These are phyloP conservation scores for Caryopteris hybrid DNA, from an alignment of 305 asterid genomes.

Conservation along the genomic window DNA sequence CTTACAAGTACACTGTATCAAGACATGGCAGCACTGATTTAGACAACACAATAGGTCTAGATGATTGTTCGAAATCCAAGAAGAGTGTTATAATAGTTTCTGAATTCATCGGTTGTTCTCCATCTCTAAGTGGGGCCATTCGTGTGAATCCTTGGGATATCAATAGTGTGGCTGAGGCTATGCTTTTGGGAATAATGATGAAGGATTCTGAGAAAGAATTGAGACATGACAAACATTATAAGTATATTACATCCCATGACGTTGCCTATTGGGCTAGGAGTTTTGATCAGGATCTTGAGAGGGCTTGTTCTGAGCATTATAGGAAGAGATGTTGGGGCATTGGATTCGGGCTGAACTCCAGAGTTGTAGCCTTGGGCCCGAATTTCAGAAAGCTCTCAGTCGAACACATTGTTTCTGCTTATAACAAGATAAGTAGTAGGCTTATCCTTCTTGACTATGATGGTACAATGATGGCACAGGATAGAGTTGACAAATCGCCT, in stretches of 20 bases:
- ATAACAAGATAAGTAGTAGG: slow-evolving; percentile 41
- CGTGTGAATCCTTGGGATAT: no score
- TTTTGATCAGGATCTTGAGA: slow-evolving; percentile 60
- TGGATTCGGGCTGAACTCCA: slow-evolving; percentile 63
- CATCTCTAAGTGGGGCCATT: no score
- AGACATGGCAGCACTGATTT: slow-evolving; percentile 54
- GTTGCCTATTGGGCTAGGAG: slow-evolving; percentile 80
- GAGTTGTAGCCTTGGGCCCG: slow-evolving; percentile 71
- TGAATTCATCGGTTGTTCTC: no score
- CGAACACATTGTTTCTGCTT: slow-evolving; percentile 58
- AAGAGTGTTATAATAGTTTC: no score
- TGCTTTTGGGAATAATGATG: slow-evolving; percentile 50
- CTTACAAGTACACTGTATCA: slow-evolving; percentile 58
- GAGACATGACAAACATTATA: slow-evolving; percentile 79
- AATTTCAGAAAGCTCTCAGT: slow-evolving; percentile 62
- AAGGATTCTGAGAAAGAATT: slow-evolving; percentile 58
- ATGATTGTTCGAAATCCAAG: no score
- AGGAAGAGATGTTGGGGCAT: slow-evolving; percentile 84
- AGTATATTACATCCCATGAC: slow-evolving; percentile 68
- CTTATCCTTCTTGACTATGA: slow-evolving; percentile 76
- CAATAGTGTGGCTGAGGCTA: slow-evolving; percentile 59
- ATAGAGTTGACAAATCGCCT: slow-evolving; percentile 60
- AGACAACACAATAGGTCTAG: slow-evolving; percentile 44
- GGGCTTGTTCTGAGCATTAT: slow-evolving; percentile 65
- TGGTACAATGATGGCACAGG: slow-evolving; percentile 81